These are phyloP conservation scores for Talaromyces proteolyticus DNA, from an alignment of 495 filamentous ascomycete genomes.

Conservation along the genomic window DNA sequence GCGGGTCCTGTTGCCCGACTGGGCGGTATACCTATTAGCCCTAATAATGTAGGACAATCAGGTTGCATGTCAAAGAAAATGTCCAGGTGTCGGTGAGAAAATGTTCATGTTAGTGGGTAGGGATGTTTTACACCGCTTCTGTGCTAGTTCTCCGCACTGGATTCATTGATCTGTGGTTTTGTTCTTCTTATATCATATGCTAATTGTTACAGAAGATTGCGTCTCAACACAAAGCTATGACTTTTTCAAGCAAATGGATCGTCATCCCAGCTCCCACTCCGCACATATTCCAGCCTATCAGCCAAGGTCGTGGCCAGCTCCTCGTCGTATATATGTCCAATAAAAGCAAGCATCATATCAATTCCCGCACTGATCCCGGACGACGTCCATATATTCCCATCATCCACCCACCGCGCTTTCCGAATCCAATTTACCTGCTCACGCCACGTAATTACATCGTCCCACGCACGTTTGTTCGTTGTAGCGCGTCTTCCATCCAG, in stretches of 20 bases:
- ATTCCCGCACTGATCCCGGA: constrained; percentile 20
- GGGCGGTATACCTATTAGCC: too few species aligned
- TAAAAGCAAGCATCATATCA: constrained; percentile 21
- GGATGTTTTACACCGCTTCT: too few species aligned
- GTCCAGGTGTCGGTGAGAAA: too few species aligned
- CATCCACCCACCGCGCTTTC: constrained; percentile 1
- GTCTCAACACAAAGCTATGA: too few species aligned
- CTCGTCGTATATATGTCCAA: constrained; percentile 3
- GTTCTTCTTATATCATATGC: too few species aligned
- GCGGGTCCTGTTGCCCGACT: too few species aligned
- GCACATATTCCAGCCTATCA: constrained; percentile 4
- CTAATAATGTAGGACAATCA: too few species aligned
- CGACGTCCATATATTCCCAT: constrained; percentile 17
- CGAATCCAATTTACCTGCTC: background rate
- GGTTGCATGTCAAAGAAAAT: too few species aligned
- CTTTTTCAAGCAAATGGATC: constrained; percentile 4
- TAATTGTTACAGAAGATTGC: too few species aligned
- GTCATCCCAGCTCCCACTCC: constrained; percentile 4
- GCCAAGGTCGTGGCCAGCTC: background rate
- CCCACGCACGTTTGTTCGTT: constrained; percentile 24
- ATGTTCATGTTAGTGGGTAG: too few species aligned
- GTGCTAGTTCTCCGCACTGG: too few species aligned
- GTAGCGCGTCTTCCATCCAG: constrained; percentile 56
- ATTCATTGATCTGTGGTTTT: too few species aligned
- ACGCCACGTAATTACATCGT: background rate